Conservation (phyloP, 1,284 basidiomycete genomes). For the Pholiota adiposa region DNA sequence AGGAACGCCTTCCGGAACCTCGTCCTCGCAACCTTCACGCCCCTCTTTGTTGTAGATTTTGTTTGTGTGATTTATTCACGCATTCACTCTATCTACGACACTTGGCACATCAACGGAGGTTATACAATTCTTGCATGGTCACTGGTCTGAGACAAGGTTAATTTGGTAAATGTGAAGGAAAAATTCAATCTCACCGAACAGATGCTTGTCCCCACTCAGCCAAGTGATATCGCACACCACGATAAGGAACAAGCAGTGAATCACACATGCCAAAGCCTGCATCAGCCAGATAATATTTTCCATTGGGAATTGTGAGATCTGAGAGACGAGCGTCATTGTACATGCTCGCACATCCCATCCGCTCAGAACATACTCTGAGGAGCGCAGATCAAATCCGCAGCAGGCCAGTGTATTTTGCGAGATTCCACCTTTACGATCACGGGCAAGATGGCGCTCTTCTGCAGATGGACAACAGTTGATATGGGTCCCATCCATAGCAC, state of each 20-base stretch:
- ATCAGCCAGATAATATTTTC: slow-evolving; percentile 42
- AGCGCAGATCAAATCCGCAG: slow-evolving; percentile 31
- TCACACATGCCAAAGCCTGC: no score
- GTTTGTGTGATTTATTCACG: no score
- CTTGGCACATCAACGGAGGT: no score
- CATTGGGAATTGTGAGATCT: slow-evolving; percentile 36
- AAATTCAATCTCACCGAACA: slow-evolving; percentile 15
- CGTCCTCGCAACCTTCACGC: no score
- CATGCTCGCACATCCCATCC: slow-evolving; percentile 9
- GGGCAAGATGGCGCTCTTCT: slow-evolving; percentile 25
- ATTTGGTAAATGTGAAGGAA: background rate
- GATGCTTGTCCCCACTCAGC: slow-evolving; percentile 37
- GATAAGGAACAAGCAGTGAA: slow-evolving; percentile 37
- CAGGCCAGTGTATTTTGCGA: slow-evolving; percentile 12
- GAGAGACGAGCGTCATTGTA: slow-evolving; percentile 18
- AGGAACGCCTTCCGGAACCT: no score
- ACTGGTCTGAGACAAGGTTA: slow-evolving; percentile 7
- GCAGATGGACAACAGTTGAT: slow-evolving; percentile 28
- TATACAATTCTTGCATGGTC: slow-evolving; percentile 43
- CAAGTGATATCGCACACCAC: slow-evolving; percentile 34
- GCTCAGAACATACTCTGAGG: slow-evolving; percentile 35
- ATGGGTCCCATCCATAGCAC: slow-evolving; percentile 40
- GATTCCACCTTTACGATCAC: slow-evolving; percentile 36
- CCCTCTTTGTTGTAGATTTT: no score
- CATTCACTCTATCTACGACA: no score